These are phyloP conservation scores for Daldinia grandis DNA, from an alignment of 495 filamentous ascomycete species.

Conservation along the genomic window DNA sequence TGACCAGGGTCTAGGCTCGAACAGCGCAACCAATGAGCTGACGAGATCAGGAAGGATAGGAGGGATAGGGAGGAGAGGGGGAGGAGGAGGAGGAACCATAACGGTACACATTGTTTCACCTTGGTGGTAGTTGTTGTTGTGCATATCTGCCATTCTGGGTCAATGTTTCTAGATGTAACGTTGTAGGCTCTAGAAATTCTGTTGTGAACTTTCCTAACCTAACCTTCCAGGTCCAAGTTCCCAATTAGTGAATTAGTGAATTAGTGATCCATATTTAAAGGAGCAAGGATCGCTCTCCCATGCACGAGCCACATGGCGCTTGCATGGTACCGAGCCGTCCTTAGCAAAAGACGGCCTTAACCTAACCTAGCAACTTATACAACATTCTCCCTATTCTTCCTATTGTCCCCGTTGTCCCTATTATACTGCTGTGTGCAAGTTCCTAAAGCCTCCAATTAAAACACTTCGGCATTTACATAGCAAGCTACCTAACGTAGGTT, in stretches of 20 bases:
- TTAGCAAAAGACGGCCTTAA: conserved; percentile 1
- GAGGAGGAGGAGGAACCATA: conserved; percentile 11
- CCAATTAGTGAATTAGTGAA: conserved; percentile 16
- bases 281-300: conserved; percentile 32
- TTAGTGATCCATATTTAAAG: conserved; percentile 22
- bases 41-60: conserved; percentile 7
- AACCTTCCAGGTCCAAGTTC: conserved; percentile 31
- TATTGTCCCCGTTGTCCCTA: background rate
- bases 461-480: background rate
- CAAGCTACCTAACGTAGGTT: no score
- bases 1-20: conserved; percentile 7
- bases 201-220: conserved; percentile 25
- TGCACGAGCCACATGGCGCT: conserved; percentile 40
- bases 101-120: conserved; percentile 39
- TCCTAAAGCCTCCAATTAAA: background rate
- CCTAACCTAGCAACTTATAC: no score
- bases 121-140: conserved; percentile 27
- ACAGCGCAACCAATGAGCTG: conserved; percentile 23
- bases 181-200: conserved; percentile 36
- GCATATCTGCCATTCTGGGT: conserved; percentile 29
- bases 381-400: no score
- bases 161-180: conserved; percentile 40
- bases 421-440: background rate
- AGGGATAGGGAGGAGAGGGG: background rate
- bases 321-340: conserved; percentile 26